Percentiles rank a stretch among this genome's conserved stretches.
Evolutionary conservation across 78 protist species (phyloP).

Genomic region (Emiliania huxleyi): DNA sequence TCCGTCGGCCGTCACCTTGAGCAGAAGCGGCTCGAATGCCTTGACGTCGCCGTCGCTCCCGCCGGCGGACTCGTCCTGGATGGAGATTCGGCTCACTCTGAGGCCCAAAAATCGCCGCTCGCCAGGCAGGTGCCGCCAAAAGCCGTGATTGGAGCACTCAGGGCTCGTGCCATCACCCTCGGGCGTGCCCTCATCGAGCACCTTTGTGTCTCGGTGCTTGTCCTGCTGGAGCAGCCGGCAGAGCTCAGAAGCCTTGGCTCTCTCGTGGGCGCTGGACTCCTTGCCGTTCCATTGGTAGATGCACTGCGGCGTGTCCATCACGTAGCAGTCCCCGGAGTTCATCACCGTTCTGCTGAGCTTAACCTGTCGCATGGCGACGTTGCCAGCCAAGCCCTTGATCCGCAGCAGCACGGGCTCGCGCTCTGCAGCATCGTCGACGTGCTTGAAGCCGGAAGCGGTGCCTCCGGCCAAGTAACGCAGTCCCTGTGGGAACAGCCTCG

Average conservation of each 20-base stretch:
- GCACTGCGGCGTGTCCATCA: conserved; percentile 40
- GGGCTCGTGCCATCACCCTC: too few relatives aligned
- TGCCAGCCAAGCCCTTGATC: conserved; percentile 57
- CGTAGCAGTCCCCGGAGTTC: conserved; percentile 71
- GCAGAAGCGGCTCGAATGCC: too few relatives aligned
- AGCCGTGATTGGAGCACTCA: too few relatives aligned
- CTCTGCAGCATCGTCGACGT: conserved; percentile 47
- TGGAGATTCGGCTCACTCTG: too few relatives aligned
- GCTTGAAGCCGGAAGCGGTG: conserved; percentile 59
- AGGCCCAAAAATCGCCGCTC: too few relatives aligned
- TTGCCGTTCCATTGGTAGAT: conserved; percentile 36
- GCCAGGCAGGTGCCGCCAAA: too few relatives aligned
- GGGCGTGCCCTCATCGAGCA: too few relatives aligned
- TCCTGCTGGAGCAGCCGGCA: too few relatives aligned
- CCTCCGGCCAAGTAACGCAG: conserved; percentile 54
- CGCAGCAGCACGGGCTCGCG: conserved; percentile 44
- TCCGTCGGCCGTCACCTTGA: too few relatives aligned
- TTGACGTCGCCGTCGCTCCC: too few relatives aligned
- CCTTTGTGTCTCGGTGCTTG: too few relatives aligned
- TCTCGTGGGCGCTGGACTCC: conserved; percentile 1
- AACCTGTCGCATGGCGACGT: conserved; percentile 43
- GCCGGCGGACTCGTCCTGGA: too few relatives aligned
- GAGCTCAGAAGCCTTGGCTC: conserved; percentile 57
- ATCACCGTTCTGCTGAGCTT: background rate
- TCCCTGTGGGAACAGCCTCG: conserved; percentile 16